These are phyloP conservation scores for Quercus phellos DNA, from an alignment of 331 rosid genomes.

Conservation along the genomic window DNA sequence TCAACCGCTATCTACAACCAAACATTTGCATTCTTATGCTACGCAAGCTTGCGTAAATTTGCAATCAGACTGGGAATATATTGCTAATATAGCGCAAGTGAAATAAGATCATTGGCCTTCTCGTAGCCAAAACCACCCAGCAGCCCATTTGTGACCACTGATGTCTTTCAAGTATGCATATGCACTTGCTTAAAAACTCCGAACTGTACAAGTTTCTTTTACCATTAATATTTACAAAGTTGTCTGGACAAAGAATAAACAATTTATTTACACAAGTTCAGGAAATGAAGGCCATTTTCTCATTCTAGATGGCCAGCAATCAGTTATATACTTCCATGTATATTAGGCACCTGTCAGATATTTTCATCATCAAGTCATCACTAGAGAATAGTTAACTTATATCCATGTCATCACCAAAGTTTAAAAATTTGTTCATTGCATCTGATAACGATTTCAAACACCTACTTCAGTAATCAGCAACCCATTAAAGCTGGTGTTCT, in stretches of 20 bases:
- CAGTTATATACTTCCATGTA: conserved; percentile 11
- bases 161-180: no score
- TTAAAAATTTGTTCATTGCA: conserved; percentile 10
- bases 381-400: conserved; percentile 1
- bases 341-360: conserved; percentile 18
- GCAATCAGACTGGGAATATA: no score
- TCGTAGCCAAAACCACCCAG: background rate
- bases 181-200: background rate
- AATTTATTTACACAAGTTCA: conserved; percentile 33
- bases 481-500: conserved; percentile 19
- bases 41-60: no score
- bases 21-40: no score
- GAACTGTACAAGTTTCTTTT: conserved; percentile 13
- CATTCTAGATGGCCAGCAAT: conserved; percentile 16
- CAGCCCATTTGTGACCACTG: no score
- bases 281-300: conserved; percentile 17
- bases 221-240: conserved; percentile 33
- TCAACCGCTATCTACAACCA: no score
- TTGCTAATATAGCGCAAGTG: background rate
- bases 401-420: conserved; percentile 20
- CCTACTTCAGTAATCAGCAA: conserved; percentile 22
- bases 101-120: background rate
- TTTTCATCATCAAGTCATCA: conserved; percentile 4
- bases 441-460: background rate
- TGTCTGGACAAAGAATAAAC: conserved; percentile 28